Evolutionary conservation across 2,329 filamentous ascomycete genomes (phyloP), one percentile per base, ranked within the genome.

Genomic region (Colletotrichum sp.): DNA sequence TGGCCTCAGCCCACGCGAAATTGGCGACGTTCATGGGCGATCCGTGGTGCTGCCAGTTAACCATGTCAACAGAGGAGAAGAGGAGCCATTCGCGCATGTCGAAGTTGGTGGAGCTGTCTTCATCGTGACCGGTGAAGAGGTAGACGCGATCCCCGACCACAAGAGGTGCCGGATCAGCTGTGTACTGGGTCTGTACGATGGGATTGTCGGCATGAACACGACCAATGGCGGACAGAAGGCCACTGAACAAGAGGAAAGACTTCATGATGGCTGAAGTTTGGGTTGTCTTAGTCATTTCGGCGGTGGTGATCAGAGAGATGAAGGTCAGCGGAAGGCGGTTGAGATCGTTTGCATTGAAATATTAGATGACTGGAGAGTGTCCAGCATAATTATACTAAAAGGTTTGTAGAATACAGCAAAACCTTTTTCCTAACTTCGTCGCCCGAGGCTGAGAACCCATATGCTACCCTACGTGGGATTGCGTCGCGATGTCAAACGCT

Each of bases 41-140:
- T 60, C 81, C 82, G 61, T 80, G 79, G 72, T 83, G 78, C 18
- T 79, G 79, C 83, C 83, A 84, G 77, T 84, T 85, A 56, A 75
- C 82, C 80, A 84, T 82, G 72, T 85, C 83, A 5, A 77, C 72
- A 2, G 82, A 78, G 15, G 83, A 84, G 76, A 79, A 84, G 27
- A 84, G 78, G 4, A 77, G 81, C 83, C 82, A 84, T 73, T 84
- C 80, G 9, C 77, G 77, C 81, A 83, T 83, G 71, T 76, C 75
- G 77, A 77, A 83, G 22, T 61, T 80, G 9, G 79, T 72, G 16
- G 68, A 66, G 56, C 78, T 80, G 67, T 79, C 78, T 62, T 83
- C 80, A 56, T 83, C 82, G 66, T 83, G 82, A 71, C 81, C 79
- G 18, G 81, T 83, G 68, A 82, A 82, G 48, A 83, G 70, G 68